Evolutionary conservation across 345 rosid genomes (phyloP), one percentile per base, ranked within the genome.

Genomic region (Psidium guajava): DNA sequence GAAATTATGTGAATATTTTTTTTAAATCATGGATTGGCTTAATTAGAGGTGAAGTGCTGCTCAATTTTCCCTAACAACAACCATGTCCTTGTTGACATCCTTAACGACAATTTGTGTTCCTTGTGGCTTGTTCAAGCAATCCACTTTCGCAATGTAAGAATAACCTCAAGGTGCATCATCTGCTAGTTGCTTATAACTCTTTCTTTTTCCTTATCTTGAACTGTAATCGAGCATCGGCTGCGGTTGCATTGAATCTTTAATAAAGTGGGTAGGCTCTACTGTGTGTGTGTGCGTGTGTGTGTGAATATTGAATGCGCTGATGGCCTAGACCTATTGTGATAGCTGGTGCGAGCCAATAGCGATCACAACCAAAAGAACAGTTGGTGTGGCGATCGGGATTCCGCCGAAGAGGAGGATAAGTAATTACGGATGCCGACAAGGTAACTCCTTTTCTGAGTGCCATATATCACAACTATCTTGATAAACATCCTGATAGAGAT

Each of bases 371-470:
- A 2, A 47, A 47, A 47, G 50, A 47, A 47, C 11, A 47, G 50
- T 47, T 11, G 11, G 11, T 47, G 50, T 8, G 50, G 50, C 50
- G 50, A 47, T 47, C 50, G 50, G 50, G 50, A 47, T 47, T 47
- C 50, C 50, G 11, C 50, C 50, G 32, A 58, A 12, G 69, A 58
- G 32, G 5, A 58, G 69, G 69, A 58, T 82, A 92, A 92, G 64
- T 93, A 87, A 28, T 93, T 92, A 84, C 92, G 92, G 13, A 93
- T 92, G 54, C 94, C 94, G 80, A 89, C 91, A 54, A 93, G 90
- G 85, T 92, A 93, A n/a, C 82, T 89, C 86, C 97, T 89, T 52
- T 83, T 27, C 59, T 91, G 91, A 69, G 89, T 44, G 53, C 86
- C 89, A 44, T 85, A 89, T 74, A 90, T 90, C 13, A 86, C 87